Evolutionary conservation across 2,329 filamentous ascomycete species (phyloP).

Genomic region (Claviceps humidiphila): DNA sequence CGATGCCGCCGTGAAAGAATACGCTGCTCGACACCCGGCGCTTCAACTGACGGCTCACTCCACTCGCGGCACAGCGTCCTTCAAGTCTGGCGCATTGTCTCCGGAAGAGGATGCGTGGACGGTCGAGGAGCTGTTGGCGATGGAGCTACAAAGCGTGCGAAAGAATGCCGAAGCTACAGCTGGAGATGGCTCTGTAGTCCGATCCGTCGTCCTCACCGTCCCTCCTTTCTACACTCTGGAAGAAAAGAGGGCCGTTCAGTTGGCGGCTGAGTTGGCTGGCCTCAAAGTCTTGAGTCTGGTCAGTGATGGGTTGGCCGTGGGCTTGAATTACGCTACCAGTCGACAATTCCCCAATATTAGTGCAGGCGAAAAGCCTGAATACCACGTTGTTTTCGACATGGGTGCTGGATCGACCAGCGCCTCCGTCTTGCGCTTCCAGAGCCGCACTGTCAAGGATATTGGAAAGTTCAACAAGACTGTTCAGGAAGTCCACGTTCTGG

Average conservation of each 20-base stretch:
- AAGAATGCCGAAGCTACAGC: constrained; percentile 77
- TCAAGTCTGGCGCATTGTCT: constrained; percentile 60
- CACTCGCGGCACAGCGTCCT: constrained; percentile 57
- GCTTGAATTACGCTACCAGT: constrained; percentile 86
- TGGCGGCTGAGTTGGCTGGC: constrained; percentile 78
- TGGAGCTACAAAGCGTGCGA: constrained; percentile 87
- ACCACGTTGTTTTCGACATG: constrained; percentile 95
- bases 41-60: constrained; percentile 52
- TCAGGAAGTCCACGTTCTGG: constrained; percentile 84
- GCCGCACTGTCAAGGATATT: constrained; percentile 76
- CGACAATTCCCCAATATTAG: constrained; percentile 77
- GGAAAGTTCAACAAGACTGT: constrained; percentile 93
- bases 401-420: constrained; percentile 89
- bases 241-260: constrained; percentile 74
- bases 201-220: constrained; percentile 77
- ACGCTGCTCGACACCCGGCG: constrained; percentile 64
- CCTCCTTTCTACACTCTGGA: constrained; percentile 83
- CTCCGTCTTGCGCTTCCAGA: constrained; percentile 80
- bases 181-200: constrained; percentile 59
- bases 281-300: constrained; percentile 75
- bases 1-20: constrained; percentile 52
- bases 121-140: constrained; percentile 87
- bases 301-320: constrained; percentile 83
- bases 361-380: constrained; percentile 74
- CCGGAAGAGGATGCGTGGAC: constrained; percentile 53